Percentiles rank a stretch among this genome's conserved stretches.
These are phyloP conservation scores for Closterium sp. DNA, from an alignment of 139 green algal genomes.

Conservation along the genomic window DNA sequence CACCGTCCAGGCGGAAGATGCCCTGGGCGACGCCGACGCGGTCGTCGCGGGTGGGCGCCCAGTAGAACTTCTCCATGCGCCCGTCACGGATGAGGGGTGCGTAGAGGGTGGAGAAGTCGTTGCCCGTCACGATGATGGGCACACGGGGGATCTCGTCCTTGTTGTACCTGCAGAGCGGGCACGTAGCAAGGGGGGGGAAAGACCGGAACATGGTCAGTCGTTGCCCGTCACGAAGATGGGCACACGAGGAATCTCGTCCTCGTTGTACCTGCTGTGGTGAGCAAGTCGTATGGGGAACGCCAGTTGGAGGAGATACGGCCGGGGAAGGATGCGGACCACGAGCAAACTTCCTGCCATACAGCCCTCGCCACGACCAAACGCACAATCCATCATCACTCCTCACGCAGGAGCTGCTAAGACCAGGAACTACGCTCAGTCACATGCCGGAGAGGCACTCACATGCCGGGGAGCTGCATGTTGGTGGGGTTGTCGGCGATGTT, in stretches of 20 bases:
- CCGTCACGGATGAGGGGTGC: slow-evolving; percentile 98
- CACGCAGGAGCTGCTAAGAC: too few species aligned
- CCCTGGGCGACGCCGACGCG: slow-evolving; percentile 92
- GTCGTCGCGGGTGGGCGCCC: slow-evolving; percentile 90
- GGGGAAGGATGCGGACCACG: too few species aligned
- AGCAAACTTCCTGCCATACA: too few species aligned
- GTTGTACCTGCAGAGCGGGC: slow-evolving; percentile 48
- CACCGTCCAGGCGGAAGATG: slow-evolving; percentile 87
- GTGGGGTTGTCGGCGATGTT: slow-evolving; percentile 99
- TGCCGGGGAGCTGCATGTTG: slow-evolving; percentile 99
- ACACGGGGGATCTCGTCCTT: slow-evolving; percentile 87
- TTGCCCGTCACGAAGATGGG: slow-evolving; percentile 85
- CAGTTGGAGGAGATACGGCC: too few species aligned
- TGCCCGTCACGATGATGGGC: slow-evolving; percentile 94
- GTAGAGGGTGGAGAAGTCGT: slow-evolving; percentile 99
- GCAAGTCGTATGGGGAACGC: too few species aligned
- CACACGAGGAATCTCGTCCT: slow-evolving; percentile 81
- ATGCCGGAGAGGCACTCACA: too few species aligned
- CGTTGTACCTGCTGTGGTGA: too few species aligned
- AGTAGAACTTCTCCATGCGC: slow-evolving; percentile 99
- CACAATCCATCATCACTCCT: too few species aligned
- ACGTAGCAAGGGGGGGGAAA: not conserved
- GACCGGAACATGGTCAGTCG: not conserved
- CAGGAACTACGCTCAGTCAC: too few species aligned
- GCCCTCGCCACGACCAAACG: too few species aligned